Base-by-base conservation (phyloP, 208 protist genomes). In the Leishmania tropica region DNA sequence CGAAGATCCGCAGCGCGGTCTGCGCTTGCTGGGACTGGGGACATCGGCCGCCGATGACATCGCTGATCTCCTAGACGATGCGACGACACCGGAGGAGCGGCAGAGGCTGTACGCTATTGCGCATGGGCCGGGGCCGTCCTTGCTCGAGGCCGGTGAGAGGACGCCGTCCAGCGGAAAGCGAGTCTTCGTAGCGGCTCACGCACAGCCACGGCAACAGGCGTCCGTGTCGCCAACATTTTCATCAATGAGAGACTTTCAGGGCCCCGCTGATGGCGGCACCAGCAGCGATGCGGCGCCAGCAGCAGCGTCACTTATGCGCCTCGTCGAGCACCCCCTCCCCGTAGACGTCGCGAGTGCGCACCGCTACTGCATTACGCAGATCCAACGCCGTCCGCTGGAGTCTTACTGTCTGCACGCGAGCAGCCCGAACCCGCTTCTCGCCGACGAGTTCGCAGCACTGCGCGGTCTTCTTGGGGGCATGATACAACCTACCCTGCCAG, bases 341-440 rank as follows among this genome's bases (percentile, higher is more conserved):
- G 80, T 95, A 2, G 90, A 93, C 78, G 87, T 87, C 24, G 77
- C 83, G 4, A 60, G 81, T 24, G 93, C 91, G 2, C 93, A 95
- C 35, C 91, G 89, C 51, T 76, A 90, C 68, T 90, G 92, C 74
- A 80, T 97, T 54, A 89, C 86, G 0, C 15, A 76, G 4, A 81
- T 96, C 31, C 94, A 97, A 58, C 92, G 85, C 40, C 92, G 94
- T 10, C 68, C 71, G 15, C 42, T 47, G 6, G 88, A 67, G 47
- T 60, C 37, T 60, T 90, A 91, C 70, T 24, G 60, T 21, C 56
- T 88, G 42, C 85, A 89, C 79, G 76, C 60, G 28, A 87, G 80
- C 75, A 96, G 93, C 70, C 94, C 93, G 10, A 97, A 97, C 74
- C 94, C 94, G 31, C 81, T 97, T 0, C 86, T 95, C 40, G 73